phyloP scores from a whole-genome alignment of 176 grass and related monocot genomes.

The Ampelocalamus luodianensis region DNA sequence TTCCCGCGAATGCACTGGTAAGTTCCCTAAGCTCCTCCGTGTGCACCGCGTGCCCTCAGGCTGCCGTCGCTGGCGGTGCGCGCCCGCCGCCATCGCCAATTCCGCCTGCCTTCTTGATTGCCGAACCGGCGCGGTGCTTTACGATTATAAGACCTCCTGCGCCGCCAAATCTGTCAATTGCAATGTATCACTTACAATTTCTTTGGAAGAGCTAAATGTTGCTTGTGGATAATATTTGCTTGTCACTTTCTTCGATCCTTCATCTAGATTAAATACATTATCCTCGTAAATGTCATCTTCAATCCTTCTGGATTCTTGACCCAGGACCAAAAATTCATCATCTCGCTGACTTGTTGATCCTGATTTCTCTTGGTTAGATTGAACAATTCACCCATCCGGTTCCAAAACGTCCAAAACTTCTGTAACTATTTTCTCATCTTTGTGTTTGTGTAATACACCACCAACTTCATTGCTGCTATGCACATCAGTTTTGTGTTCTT shows the following conservation, averaged over 20 bases:
- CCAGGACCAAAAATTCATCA: constrained; percentile 17
- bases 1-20: too few relatives aligned
- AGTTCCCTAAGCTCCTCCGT: too few relatives aligned
- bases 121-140: too few relatives aligned
- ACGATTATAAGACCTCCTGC: too few relatives aligned
- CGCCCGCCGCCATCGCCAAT: too few relatives aligned
- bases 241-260: constrained; percentile 47
- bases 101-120: too few relatives aligned
- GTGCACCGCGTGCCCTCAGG: too few relatives aligned
- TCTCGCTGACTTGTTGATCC: constrained; percentile 33
- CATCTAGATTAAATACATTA: constrained; percentile 44
- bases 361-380: constrained; percentile 44
- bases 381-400: constrained; percentile 19
- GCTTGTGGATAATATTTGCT: constrained; percentile 30
- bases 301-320: constrained; percentile 35
- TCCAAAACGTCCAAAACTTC: constrained; percentile 40
- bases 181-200: constrained; percentile 38
- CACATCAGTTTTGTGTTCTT: constrained; percentile 43
- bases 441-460: constrained; percentile 29
- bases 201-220: constrained; percentile 40
- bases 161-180: too few relatives aligned
- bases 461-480: too few relatives aligned
- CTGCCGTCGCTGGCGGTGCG: too few relatives aligned
- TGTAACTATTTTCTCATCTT: constrained; percentile 38
- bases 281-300: constrained; percentile 45